Conservation (phyloP, 2,329 filamentous ascomycete species). For the Dactylellina cionopaga region DNA sequence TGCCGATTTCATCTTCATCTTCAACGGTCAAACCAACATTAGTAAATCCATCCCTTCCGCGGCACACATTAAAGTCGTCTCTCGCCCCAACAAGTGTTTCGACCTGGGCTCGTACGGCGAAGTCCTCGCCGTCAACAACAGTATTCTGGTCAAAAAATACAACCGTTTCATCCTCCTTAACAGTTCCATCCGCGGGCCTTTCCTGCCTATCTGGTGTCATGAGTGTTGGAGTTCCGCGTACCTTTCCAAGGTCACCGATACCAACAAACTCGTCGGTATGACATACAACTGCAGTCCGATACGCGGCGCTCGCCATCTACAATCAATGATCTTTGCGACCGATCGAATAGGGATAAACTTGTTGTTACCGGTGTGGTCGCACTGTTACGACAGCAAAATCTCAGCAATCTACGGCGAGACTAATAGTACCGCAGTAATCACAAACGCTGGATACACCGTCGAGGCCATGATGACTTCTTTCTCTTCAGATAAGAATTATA, state of each 20-base stretch:
- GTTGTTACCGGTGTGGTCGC: conserved; percentile 57
- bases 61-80: conserved; percentile 58
- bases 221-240: conserved; percentile 61
- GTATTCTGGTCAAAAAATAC: conserved; percentile 59
- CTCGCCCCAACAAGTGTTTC: conserved; percentile 59
- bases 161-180: conserved; percentile 60
- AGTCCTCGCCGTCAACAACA: conserved; percentile 55
- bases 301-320: conserved; percentile 59
- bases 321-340: conserved; percentile 61
- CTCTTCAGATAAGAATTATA: not conserved
- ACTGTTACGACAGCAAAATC: not conserved
- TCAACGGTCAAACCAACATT: conserved; percentile 59
- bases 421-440: conserved; percentile 7
- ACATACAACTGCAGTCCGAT: conserved; percentile 60
- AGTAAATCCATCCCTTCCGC: conserved; percentile 56
- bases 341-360: conserved; percentile 60
- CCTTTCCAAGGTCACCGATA: conserved; percentile 58
- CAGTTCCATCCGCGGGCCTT: conserved; percentile 60
- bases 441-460: conserved; percentile 10
- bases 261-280: conserved; percentile 61
- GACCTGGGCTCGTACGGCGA: conserved; percentile 60
- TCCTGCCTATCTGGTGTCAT: conserved; percentile 59
- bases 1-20: conserved; percentile 62
- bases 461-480: conserved; percentile 16
- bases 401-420: conserved; percentile 19